These are phyloP conservation scores for Hymenoscyphus scutula DNA, from an alignment of 2,329 filamentous ascomycete species.

Conservation along the genomic window DNA sequence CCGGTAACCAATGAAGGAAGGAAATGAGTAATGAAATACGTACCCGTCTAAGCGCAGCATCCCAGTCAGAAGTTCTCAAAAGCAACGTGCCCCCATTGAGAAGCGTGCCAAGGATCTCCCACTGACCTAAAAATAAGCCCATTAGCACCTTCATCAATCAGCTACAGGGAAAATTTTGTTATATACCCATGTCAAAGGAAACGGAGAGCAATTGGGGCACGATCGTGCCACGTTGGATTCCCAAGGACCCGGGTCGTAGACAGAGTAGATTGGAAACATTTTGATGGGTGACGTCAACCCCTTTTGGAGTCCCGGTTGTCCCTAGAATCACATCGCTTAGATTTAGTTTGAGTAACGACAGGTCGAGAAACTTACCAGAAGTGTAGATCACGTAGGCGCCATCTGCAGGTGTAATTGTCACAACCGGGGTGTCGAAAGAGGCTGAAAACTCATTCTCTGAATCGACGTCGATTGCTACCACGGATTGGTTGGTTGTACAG, in stretches of 20 bases:
- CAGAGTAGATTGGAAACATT: constrained; percentile 56
- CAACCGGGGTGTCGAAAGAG: constrained; percentile 6
- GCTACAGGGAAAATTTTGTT: no score
- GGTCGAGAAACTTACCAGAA: constrained; percentile 34
- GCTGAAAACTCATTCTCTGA: neutral
- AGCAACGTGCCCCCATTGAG: no score
- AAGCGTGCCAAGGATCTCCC: no score
- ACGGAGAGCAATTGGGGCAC: constrained; percentile 57
- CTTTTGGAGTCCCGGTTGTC: constrained; percentile 80
- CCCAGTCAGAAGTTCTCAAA: no score
- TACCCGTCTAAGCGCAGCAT: no score
- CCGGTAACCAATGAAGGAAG: no score
- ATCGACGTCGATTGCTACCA: constrained; percentile 20
- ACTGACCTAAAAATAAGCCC: no score
- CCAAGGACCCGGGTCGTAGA: constrained; percentile 50
- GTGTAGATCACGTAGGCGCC: constrained; percentile 29
- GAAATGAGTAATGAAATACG: no score
- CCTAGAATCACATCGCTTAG: constrained; percentile 26
- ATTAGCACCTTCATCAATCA: no score
- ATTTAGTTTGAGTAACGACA: constrained; percentile 42
- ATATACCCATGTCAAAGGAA: constrained; percentile 43
- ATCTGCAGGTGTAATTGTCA: constrained; percentile 15
- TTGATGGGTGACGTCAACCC: constrained; percentile 63
- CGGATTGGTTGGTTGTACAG: constrained; percentile 7
- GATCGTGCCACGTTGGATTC: constrained; percentile 48